Conservation (phyloP, 192 early-diverging fungal genomes). For the Funneliformis geosporum region DNA sequence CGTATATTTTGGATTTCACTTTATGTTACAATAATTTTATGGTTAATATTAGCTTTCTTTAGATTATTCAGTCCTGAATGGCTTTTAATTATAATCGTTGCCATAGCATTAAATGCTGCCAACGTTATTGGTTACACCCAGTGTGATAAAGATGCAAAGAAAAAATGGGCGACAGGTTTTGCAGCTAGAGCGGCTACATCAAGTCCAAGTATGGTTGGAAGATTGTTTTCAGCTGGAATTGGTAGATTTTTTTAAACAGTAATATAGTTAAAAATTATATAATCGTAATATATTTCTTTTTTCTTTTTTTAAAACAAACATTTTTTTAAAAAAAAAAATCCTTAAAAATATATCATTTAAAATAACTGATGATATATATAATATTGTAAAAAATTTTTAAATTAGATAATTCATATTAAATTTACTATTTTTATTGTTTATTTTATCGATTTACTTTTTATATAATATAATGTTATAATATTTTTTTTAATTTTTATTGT, state of each 20-base stretch:
- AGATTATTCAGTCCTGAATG: constrained; percentile 76
- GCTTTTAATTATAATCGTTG: constrained; percentile 86
- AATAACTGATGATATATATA: no score
- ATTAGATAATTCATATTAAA: no score
- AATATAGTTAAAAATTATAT: background rate
- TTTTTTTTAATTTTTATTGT: no score
- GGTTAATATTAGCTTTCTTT: constrained; percentile 80
- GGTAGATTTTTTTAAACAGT: constrained; percentile 28
- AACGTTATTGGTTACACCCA: constrained; percentile 95
- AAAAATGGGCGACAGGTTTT: constrained; percentile 69
- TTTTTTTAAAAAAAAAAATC: no score
- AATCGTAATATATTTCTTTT: no score
- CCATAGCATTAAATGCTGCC: constrained; percentile 80
- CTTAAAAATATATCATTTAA: no score
- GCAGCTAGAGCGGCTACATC: constrained; percentile 36
- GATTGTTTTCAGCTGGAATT: constrained; percentile 22
- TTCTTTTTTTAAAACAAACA: no score
- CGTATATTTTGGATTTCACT: constrained; percentile 91
- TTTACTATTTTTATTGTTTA: no score
- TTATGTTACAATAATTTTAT: constrained; percentile 82
- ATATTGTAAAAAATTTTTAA: no score
- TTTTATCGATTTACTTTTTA: no score
- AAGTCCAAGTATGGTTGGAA: constrained; percentile 15
- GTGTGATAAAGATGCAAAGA: constrained; percentile 91
- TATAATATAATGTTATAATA: no score